Evolutionary conservation across 2,329 filamentous ascomycete species (phyloP), one percentile per base, ranked within the genome.

Genomic region (Colletotrichum karsti): DNA sequence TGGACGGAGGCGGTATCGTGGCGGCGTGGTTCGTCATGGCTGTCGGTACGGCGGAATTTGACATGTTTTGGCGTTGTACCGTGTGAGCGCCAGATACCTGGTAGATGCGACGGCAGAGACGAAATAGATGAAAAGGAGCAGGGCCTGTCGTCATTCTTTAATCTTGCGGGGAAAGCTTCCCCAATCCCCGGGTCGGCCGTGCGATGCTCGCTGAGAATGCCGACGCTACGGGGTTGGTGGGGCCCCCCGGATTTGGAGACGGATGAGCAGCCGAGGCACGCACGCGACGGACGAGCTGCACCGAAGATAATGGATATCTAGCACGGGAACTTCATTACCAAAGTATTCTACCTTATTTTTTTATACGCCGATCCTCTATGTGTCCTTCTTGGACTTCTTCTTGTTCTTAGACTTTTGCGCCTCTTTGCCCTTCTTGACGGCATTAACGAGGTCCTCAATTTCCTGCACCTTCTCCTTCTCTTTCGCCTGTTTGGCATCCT

Each of bases 361-460:
- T 44, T 33, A 22, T 18, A 42, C 13, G n/a, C 54, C 20, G 5
- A 7, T 46, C 10, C 26, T 39, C 4, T 61, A 67, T 8, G 53
- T 58, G 4, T 64, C 79, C 58, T 79, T 75, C 67, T 74, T 77
- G 61, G 69, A 70, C 68, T 76, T 76, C 71, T 70, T 74, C 68
- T 73, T 78, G 37, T 71, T 69, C 59, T 74, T 74, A n/a, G 63
- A 53, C 26, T 71, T 74, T 46, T 67, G 55, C 41, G 66, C 42
- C 58, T 71, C 72, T 54, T 75, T 74, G 63, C 46, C 70, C 64
- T 79, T 81, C 69, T 83, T 84, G 67, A 85, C 85, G 1, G 81
- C 74, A 9, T 81, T 74, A 1, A 87, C 78, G 2, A 88, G 73
- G 3, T 78, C 68, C 66, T 77, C 74, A 63, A 82, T 73, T 55